Evolutionary conservation across 345 rosid genomes (phyloP).

Genomic region (Hypericum androsaemum): DNA sequence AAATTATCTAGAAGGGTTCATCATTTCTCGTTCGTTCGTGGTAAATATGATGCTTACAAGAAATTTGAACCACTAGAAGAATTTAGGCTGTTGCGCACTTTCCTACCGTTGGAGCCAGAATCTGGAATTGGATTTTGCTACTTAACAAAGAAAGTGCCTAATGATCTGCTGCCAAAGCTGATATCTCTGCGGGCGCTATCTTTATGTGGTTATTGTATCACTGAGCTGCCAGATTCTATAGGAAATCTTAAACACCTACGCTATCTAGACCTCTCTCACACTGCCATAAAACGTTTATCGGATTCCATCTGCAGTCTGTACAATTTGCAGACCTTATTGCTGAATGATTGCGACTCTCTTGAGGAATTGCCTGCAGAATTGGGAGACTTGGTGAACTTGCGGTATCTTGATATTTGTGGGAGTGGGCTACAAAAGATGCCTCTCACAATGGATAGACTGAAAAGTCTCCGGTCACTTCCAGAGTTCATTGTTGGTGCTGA

Average conservation of each 20-base stretch:
- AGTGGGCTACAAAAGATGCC: conserved; percentile 4
- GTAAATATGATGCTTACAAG: not conserved
- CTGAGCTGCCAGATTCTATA: not conserved
- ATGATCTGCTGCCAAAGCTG: not conserved
- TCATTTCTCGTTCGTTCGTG: not conserved
- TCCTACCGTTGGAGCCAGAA: not conserved
- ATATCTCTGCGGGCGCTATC: not conserved
- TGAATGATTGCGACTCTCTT: conserved; percentile 1
- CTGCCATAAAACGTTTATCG: not conserved
- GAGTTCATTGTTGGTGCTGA: not conserved
- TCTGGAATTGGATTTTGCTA: not conserved
- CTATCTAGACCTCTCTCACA: conserved; percentile 1
- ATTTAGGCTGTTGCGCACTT: not conserved
- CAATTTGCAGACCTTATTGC: not conserved
- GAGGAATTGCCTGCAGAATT: not conserved
- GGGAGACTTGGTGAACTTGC: not conserved
- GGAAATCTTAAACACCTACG: not conserved
- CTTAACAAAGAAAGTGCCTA: conserved; percentile 1
- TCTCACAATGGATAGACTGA: not conserved
- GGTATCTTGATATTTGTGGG: not conserved
- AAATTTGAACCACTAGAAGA: not conserved
- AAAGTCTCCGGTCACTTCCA: not conserved
- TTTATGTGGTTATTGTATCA: conserved; percentile 1
- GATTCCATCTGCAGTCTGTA: not conserved
- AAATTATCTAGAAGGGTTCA: not conserved